Percentiles rank a stretch among this genome's conserved stretches.
phyloP scores from a whole-genome alignment of 768 basidiomycete species.

The Boletus sp. region DNA sequence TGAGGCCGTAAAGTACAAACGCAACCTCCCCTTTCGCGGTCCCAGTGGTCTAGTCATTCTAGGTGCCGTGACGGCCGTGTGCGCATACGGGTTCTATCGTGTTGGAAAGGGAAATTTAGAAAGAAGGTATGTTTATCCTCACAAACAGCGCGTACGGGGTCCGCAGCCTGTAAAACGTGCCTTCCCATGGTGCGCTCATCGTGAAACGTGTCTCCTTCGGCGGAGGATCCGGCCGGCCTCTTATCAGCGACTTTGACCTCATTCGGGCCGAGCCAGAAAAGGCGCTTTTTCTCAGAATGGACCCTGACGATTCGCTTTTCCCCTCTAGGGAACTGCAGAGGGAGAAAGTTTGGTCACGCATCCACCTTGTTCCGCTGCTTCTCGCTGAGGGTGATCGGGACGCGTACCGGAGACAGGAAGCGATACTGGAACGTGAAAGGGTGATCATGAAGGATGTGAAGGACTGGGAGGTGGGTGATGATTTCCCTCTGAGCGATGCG shows the following conservation, averaged over 20 bases:
- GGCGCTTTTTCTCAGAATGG: slow-evolving; percentile 42
- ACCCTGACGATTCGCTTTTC: slow-evolving; percentile 31
- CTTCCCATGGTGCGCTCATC: slow-evolving; percentile 52
- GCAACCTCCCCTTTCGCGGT: slow-evolving; percentile 88
- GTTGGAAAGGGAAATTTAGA: slow-evolving; percentile 90
- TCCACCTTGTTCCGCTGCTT: slow-evolving; percentile 89
- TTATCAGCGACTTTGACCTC: slow-evolving; percentile 41
- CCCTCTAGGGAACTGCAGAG: slow-evolving; percentile 82
- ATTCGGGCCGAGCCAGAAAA: slow-evolving; percentile 44
- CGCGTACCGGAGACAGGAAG: slow-evolving; percentile 74
- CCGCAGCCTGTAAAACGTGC: slow-evolving; percentile 73
- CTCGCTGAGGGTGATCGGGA: slow-evolving; percentile 95
- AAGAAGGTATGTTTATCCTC: slow-evolving; percentile 67
- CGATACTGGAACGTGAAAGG: slow-evolving; percentile 73
- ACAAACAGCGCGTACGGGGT: slow-evolving; percentile 34
- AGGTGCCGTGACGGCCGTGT: slow-evolving; percentile 80
- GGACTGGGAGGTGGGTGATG: slow-evolving; percentile 84
- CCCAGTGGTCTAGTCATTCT: slow-evolving; percentile 85
- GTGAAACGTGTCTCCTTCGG: slow-evolving; percentile 61
- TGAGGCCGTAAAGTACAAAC: slow-evolving; percentile 90
- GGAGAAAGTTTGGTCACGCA: slow-evolving; percentile 93
- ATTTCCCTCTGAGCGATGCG: slow-evolving; percentile 22
- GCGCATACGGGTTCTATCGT: slow-evolving; percentile 89
- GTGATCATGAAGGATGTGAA: slow-evolving; percentile 94
- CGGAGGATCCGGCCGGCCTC: slow-evolving; percentile 47